Base-by-base conservation (phyloP, 495 filamentous ascomycete genomes). In the Peziza echinospora region DNA sequence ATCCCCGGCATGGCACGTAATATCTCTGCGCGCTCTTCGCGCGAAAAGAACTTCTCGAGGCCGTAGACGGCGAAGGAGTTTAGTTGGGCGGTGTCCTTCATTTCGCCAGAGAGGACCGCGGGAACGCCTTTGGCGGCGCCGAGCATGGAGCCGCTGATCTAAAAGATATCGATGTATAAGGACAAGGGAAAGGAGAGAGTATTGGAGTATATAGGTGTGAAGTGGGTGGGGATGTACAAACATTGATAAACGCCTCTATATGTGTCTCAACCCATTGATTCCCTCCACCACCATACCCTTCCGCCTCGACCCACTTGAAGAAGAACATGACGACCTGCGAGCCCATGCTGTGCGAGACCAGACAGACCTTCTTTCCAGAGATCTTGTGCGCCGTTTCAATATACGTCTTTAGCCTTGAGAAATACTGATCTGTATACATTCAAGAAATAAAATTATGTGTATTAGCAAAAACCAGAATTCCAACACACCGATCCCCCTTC, bases 61-160 rank as follows among this genome's bases (percentile, higher is more conserved):
- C 89, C 91, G 55, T 94, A 97, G 10, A 97, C 85, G 7, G 89
- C 89, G 51, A 96, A 93, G n/a, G 85, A 72, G 59, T 96, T 97
- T 11, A 97, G 72, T 57, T 96, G 89, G 1, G 89, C 89, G 0
- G 89, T 97, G 58, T 97, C 89, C 51, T 84, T 80, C 89, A 96
- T 97, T 64, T 97, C 89, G 24, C 89, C 89, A 0, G 84, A 93
- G 0, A 96, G 71, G 5, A 96, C 73, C 7, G 89, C 91, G 1
- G 89, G 80, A 21, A 94, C 63, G 41, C 84, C 85, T 67, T 97
- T 97, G 45, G 84, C 70, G 1, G 89, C 87, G 16, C 89, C 89
- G 6, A 97, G 76, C 87, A 97, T 93, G 60, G 84, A 96, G 16
- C 89, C 89, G 50, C 80, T 86, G 60, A 97, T 85, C 59, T 59